Evolutionary conservation across 2,329 filamentous ascomycete species (phyloP).

Genomic region (Nothopassalora personata): DNA sequence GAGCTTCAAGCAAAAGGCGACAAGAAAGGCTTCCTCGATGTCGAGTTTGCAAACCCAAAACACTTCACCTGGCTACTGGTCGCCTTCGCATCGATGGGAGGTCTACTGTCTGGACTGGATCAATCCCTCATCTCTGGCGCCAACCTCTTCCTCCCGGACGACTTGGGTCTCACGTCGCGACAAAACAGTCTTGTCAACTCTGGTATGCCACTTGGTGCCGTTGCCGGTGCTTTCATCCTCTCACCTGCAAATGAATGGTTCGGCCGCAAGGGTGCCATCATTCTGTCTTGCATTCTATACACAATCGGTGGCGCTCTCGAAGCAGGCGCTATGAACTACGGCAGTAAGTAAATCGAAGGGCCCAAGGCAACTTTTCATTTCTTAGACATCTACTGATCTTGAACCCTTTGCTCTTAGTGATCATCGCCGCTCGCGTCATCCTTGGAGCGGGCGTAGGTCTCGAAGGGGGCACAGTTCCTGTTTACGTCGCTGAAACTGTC

Average conservation of each 20-base stretch:
- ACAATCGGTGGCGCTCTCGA: conserved; percentile 64
- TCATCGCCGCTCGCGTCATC: conserved; percentile 62
- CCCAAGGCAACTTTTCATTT: no score
- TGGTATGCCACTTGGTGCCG: conserved; percentile 66
- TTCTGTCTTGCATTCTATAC: conserved; percentile 64
- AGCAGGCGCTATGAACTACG: conserved; percentile 62
- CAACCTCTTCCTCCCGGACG: conserved; percentile 59
- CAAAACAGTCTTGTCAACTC: conserved; percentile 64
- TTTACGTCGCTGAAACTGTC: conserved; percentile 70
- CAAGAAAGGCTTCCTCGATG: conserved; percentile 45
- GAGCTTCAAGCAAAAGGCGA: conserved; percentile 34
- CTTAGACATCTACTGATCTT: no score
- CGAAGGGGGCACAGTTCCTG: conserved; percentile 67
- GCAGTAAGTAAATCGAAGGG: conserved; percentile 32
- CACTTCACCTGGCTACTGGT: conserved; percentile 65
- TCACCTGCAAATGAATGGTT: conserved; percentile 63
- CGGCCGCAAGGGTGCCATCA: conserved; percentile 63
- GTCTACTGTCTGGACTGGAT: conserved; percentile 65
- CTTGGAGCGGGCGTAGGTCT: conserved; percentile 66
- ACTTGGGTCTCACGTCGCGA: conserved; percentile 49
- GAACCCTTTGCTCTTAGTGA: conserved; percentile 40
- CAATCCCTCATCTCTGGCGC: conserved; percentile 69
- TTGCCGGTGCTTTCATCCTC: conserved; percentile 63
- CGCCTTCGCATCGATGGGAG: conserved; percentile 69
- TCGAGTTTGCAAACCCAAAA: conserved; percentile 57